These are phyloP conservation scores for Petunia axillaris DNA, from an alignment of 257 asterid genomes.

Conservation along the genomic window DNA sequence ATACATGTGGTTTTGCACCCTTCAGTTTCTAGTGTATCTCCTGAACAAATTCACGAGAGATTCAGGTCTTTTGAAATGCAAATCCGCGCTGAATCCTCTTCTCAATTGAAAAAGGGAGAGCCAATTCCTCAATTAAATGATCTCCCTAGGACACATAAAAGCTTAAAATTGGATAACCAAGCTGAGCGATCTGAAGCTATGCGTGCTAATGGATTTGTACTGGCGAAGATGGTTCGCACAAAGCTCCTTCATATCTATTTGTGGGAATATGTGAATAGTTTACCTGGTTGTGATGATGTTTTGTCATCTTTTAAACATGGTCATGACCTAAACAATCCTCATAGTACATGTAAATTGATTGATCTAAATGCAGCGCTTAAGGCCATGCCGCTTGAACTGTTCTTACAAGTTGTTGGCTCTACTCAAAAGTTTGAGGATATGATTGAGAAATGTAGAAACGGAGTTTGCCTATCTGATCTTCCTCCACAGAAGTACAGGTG, in stretches of 20 bases:
- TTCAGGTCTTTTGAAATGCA: slow-evolving; percentile 68
- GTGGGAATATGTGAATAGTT: slow-evolving; percentile 67
- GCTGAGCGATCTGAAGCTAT: slow-evolving; percentile 58
- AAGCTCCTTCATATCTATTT: slow-evolving; percentile 84
- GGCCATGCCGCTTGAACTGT: slow-evolving; percentile 85
- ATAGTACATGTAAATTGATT: slow-evolving; percentile 68
- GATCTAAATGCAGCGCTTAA: slow-evolving; percentile 69
- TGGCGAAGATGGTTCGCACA: slow-evolving; percentile 81
- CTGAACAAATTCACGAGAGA: slow-evolving; percentile 83
- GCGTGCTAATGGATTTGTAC: slow-evolving; percentile 81
- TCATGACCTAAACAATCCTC: slow-evolving; percentile 66
- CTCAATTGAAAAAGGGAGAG: slow-evolving; percentile 55
- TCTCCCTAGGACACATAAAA: slow-evolving; percentile 66
- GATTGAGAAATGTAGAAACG: slow-evolving; percentile 66
- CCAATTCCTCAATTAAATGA: slow-evolving; percentile 59
- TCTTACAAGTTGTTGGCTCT: slow-evolving; percentile 86
- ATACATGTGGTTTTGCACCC: slow-evolving; percentile 85
- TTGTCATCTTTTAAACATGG: slow-evolving; percentile 51
- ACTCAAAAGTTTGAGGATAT: slow-evolving; percentile 64
- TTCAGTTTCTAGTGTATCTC: slow-evolving; percentile 52
- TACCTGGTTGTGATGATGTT: slow-evolving; percentile 58
- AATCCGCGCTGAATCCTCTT: slow-evolving; percentile 54
- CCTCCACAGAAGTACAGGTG: slow-evolving; percentile 59
- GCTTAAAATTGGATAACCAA: slow-evolving; percentile 48
- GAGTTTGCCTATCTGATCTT: slow-evolving; percentile 76